phyloP scores from a whole-genome alignment of 768 basidiomycete species.

The Porpolomopsis calyptriformis region DNA sequence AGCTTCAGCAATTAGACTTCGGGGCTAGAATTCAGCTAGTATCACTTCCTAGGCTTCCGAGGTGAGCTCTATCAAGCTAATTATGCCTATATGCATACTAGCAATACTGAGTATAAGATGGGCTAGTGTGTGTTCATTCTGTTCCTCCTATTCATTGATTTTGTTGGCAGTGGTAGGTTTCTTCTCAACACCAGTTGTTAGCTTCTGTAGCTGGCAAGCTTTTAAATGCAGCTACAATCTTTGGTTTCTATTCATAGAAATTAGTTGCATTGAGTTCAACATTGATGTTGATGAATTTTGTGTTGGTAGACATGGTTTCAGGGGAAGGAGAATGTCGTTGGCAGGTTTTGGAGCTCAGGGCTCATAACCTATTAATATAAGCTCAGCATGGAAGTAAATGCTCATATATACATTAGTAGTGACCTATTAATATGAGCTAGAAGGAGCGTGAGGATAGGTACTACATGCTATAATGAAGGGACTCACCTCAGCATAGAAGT shows the following conservation, averaged over 20 bases:
- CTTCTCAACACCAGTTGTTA: neutral
- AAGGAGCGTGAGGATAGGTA: too few relatives aligned
- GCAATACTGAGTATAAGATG: neutral
- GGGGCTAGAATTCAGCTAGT: neutral
- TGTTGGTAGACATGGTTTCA: too few relatives aligned
- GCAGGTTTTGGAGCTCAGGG: neutral
- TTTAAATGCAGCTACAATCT: neutral
- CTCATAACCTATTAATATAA: neutral
- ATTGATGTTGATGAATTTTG: neutral
- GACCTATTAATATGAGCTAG: too few relatives aligned
- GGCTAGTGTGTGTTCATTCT: neutral
- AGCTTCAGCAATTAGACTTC: neutral
- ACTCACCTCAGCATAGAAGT: too few relatives aligned
- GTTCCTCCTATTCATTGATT: neutral
- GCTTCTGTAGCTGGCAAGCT: neutral
- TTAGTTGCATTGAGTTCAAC: neutral
- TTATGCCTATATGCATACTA: neutral
- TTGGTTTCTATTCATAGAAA: neutral
- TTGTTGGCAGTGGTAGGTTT: neutral
- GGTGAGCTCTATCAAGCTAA: neutral
- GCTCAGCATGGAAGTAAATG: too few relatives aligned
- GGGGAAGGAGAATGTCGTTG: too few relatives aligned
- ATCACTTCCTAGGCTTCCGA: neutral
- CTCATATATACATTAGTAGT: too few relatives aligned
- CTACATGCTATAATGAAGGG: too few relatives aligned